A percentile compares a stretch with the other conserved stretches of the same genome.
Evolutionary conservation across 768 basidiomycete species (phyloP).

Genomic region (Russula vinacea): DNA sequence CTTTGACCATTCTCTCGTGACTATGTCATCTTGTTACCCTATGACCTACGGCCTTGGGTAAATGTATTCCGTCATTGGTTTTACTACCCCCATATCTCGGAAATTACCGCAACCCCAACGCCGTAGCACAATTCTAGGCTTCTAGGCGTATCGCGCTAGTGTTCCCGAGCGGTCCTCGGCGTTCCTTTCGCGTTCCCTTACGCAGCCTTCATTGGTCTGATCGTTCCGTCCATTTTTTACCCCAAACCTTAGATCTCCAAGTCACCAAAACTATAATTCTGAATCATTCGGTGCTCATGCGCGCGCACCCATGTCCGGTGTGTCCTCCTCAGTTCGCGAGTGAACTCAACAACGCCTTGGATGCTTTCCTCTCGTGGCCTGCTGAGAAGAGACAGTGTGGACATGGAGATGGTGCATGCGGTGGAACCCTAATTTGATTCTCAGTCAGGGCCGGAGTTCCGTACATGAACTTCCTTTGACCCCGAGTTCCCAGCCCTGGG

Average conservation of each 20-base stretch:
- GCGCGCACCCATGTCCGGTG: not conserved
- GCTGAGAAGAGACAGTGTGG: not conserved
- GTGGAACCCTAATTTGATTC: not conserved
- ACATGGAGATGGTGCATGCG: not conserved
- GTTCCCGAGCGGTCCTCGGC: constrained; percentile 16
- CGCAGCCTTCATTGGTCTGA: constrained; percentile 13
- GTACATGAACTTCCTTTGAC: not conserved
- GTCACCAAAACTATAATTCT: constrained; percentile 12
- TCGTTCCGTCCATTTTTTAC: constrained; percentile 15
- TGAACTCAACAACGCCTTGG: not conserved
- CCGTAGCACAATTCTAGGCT: constrained; percentile 4
- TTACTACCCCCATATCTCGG: constrained; percentile 1
- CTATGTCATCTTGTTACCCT: not conserved
- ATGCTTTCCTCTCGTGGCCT: constrained; percentile 9
- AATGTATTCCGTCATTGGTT: not conserved
- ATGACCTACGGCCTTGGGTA: not conserved
- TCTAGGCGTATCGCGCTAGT: constrained; percentile 3
- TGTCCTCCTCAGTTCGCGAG: not conserved
- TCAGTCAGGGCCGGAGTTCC: constrained; percentile 2
- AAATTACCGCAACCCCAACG: constrained; percentile 7
- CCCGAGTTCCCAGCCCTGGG: constrained; percentile 10
- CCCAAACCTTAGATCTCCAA: constrained; percentile 27
- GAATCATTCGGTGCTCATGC: constrained; percentile 7
- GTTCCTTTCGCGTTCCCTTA: constrained; percentile 8
- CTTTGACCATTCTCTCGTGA: constrained; percentile 3